phyloP scores from a whole-genome alignment of 306 rosid genomes.

The Trifolium pratense region DNA sequence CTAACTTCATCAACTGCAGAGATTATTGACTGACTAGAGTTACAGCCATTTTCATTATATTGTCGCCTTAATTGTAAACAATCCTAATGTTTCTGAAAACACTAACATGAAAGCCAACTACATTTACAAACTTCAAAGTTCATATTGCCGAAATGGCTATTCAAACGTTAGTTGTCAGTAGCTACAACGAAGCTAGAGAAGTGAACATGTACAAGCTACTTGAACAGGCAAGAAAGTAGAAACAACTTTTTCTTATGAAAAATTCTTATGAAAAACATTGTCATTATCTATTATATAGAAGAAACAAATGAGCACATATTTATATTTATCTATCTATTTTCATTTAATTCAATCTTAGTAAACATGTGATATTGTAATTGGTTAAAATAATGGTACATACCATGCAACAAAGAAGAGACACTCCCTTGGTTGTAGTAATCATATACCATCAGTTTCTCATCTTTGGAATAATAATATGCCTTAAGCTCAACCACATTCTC shows the following conservation, averaged over 20 bases:
- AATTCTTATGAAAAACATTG: not conserved
- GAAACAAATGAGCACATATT: not conserved
- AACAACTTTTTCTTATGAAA: not conserved
- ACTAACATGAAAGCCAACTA: not conserved
- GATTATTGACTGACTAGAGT: not conserved
- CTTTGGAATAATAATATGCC: conserved; percentile 58
- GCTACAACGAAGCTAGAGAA: not conserved
- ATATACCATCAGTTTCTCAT: conserved; percentile 54
- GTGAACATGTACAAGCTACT: not conserved
- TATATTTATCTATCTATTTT: not conserved
- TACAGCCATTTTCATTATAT: not conserved
- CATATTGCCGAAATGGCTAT: not conserved
- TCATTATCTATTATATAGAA: not conserved
- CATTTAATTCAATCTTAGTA: not conserved
- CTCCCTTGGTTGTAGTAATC: conserved; percentile 50
- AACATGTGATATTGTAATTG: not conserved
- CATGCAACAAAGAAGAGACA: conserved; percentile 51
- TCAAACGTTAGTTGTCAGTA: not conserved
- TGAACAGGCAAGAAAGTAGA: not conserved
- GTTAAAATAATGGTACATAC: conserved; percentile 41
- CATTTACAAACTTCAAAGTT: not conserved
- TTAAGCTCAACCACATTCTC: conserved; percentile 52
- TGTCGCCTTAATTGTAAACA: not conserved
- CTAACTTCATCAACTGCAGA: not conserved
- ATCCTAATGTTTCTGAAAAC: not conserved